A percentile compares a stretch with the other conserved stretches of the same genome.
Conservation (phyloP, 495 filamentous ascomycete genomes). For the Penicillium goetzii region DNA sequence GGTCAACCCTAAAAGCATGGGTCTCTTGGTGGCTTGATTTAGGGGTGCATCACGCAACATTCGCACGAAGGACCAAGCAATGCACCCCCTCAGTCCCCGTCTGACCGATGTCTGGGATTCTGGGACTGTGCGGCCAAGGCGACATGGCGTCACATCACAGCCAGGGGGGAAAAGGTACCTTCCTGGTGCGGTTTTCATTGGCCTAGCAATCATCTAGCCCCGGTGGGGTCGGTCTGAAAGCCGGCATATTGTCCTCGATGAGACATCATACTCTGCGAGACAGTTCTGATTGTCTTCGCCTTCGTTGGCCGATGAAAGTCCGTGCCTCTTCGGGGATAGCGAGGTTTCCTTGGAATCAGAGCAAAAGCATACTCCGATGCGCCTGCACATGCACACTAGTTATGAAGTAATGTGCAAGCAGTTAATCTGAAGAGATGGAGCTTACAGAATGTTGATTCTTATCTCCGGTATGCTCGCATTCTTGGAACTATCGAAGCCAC, state of each 20-base stretch:
- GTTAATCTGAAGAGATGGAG: neutral
- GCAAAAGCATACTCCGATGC: neutral
- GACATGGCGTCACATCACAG: slow-evolving; percentile 5
- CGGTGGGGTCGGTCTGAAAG: neutral
- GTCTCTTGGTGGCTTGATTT: slow-evolving; percentile 3
- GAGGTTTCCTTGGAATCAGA: neutral
- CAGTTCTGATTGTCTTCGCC: neutral
- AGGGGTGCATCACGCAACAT: slow-evolving; percentile 11
- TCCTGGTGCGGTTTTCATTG: neutral
- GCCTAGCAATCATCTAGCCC: neutral
- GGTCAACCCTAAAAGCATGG: slow-evolving; percentile 11
- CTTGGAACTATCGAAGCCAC: neutral
- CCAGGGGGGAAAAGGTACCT: neutral
- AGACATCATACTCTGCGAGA: neutral
- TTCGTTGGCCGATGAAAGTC: neutral
- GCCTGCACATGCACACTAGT: neutral
- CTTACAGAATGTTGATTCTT: neutral
- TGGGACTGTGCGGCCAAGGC: neutral
- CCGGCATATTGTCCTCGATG: neutral
- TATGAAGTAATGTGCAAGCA: neutral
- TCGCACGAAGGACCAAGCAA: slow-evolving; percentile 6
- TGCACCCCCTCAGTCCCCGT: slow-evolving; percentile 6
- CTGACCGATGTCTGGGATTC: neutral
- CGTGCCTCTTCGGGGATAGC: neutral
- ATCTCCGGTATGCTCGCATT: neutral